phyloP scores from a whole-genome alignment of 1,284 basidiomycete species.

The Chiua sp. region DNA sequence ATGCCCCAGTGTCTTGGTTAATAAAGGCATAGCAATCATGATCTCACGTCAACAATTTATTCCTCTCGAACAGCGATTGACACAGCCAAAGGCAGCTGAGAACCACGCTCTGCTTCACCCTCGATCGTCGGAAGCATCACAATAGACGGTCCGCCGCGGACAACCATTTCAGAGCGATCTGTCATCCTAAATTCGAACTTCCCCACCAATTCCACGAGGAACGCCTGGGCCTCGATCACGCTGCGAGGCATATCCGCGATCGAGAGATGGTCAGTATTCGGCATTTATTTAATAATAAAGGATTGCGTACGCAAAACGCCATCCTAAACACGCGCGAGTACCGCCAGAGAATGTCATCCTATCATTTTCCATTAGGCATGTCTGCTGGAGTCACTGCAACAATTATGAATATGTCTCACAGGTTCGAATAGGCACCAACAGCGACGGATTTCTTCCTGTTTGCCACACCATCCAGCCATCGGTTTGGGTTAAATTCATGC shows the following conservation, averaged over 20 bases:
- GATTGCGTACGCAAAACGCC: conserved; percentile 49
- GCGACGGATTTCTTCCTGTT: conserved; percentile 41
- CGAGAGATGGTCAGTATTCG: neutral
- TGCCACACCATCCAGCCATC: conserved; percentile 47
- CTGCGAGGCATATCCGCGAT: conserved; percentile 20
- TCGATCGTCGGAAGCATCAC: conserved; percentile 54
- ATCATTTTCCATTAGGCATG: neutral
- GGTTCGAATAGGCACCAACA: conserved; percentile 54
- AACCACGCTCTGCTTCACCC: conserved; percentile 48
- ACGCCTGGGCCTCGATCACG: conserved; percentile 54
- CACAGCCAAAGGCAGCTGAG: conserved; percentile 55
- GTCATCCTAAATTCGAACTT: conserved; percentile 53
- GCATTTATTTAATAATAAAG: neutral
- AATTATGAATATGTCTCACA: conserved; percentile 42
- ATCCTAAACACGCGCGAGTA: conserved; percentile 49
- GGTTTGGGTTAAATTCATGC: conserved; percentile 54
- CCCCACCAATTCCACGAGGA: conserved; percentile 52
- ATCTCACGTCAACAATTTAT: neutral
- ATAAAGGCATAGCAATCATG: neutral
- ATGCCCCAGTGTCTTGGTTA: neutral
- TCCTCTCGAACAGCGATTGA: neutral
- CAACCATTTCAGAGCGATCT: conserved; percentile 42
- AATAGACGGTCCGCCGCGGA: conserved; percentile 43
- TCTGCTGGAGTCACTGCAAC: no score
- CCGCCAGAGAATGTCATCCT: conserved; percentile 53